Conservation (phyloP, 345 rosid species). For the Pistacia vera region DNA sequence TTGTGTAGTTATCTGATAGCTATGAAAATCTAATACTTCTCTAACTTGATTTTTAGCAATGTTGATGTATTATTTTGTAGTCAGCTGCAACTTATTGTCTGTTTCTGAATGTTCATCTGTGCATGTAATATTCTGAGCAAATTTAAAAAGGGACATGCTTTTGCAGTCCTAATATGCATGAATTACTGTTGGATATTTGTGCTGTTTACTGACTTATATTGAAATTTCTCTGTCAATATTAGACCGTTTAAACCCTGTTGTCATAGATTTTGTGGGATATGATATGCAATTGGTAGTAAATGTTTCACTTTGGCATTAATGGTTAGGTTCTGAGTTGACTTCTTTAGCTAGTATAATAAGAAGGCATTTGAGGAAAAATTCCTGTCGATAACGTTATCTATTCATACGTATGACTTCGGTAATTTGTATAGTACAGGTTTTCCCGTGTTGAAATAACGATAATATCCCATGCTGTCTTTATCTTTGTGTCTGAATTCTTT, state of each 20-base stretch:
- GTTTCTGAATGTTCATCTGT: slow-evolving; percentile 5
- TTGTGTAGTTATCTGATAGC: slow-evolving; percentile 1
- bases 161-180: not conserved
- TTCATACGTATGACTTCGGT: not conserved
- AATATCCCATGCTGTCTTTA: not conserved
- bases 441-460: not conserved
- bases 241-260: not conserved
- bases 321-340: not conserved
- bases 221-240: not conserved
- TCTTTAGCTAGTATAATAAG: slow-evolving; percentile 7
- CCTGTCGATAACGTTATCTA: not conserved
- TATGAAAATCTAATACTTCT: not conserved
- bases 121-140: too few species aligned
- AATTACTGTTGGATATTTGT: not conserved
- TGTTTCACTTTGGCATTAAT: not conserved
- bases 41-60: not conserved
- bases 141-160: not conserved
- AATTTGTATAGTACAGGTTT: not conserved
- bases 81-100: not conserved
- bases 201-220: not conserved
- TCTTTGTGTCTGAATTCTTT: not conserved
- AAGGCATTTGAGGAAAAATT: slow-evolving; percentile 3
- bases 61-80: not conserved
- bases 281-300: not conserved
- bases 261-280: not conserved